Evolutionary conservation across 805 yeast species (phyloP).

Genomic region (Priceomyces fermenticarens): DNA sequence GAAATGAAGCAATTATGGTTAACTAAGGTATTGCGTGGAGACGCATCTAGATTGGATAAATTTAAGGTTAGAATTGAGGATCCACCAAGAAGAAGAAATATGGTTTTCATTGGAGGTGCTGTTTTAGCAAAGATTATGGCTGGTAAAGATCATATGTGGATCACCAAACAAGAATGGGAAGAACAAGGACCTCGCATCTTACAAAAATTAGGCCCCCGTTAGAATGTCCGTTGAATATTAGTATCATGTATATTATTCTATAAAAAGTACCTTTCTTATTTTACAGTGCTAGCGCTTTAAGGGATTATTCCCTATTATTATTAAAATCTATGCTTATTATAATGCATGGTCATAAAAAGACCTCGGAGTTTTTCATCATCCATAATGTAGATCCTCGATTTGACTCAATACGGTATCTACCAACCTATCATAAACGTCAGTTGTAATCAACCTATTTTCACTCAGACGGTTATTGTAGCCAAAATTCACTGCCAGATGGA

Average conservation of each 20-base stretch:
- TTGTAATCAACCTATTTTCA: constrained; percentile 40
- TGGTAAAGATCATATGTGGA: constrained; percentile 98
- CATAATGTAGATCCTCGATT: constrained; percentile 35
- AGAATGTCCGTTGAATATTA: constrained; percentile 9
- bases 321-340: not conserved
- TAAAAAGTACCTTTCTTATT: constrained; percentile 2
- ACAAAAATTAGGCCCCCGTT: constrained; percentile 90
- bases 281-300: not conserved
- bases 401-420: constrained; percentile 39
- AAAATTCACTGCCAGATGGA: constrained; percentile 72
- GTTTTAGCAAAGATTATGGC: constrained; percentile 97
- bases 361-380: constrained; percentile 10
- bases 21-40: constrained; percentile 80
- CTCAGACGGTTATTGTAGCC: constrained; percentile 48
- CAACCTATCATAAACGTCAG: constrained; percentile 37
- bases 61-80: constrained; percentile 97
- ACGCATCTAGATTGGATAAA: constrained; percentile 80
- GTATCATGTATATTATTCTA: constrained; percentile 8
- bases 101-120: constrained; percentile 99
- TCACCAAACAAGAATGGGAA: constrained; percentile 94
- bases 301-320: too few relatives aligned
- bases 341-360: not conserved
- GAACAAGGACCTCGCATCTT: constrained; percentile 89
- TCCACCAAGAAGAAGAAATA: constrained; percentile 97
- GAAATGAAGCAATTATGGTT: constrained; percentile 97